These are phyloP conservation scores for Phytophthora palmivora DNA, from an alignment of 352 stramenopile genomes.

Conservation along the genomic window DNA sequence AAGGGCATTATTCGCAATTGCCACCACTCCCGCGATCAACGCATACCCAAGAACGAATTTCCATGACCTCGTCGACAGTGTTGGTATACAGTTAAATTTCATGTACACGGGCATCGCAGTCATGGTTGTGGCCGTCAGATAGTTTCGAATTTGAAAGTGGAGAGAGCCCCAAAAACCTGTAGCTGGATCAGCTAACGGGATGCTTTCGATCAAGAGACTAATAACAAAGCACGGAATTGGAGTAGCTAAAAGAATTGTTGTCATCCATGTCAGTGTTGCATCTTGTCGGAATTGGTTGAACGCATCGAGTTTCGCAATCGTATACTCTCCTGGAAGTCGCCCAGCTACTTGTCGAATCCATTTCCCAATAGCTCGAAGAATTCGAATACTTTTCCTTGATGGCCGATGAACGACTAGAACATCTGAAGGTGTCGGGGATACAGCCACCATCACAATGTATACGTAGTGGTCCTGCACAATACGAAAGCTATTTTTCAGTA, in stretches of 20 bases:
- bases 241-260: slow-evolving; percentile 11
- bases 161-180: slow-evolving; percentile 23
- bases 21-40: slow-evolving; percentile 11
- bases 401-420: neutral
- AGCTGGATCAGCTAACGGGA: slow-evolving; percentile 29
- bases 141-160: slow-evolving; percentile 35
- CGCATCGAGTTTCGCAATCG: slow-evolving; percentile 35
- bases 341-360: neutral
- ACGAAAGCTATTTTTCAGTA: too few relatives aligned
- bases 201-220: slow-evolving; percentile 32
- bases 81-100: slow-evolving; percentile 31
- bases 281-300: slow-evolving; percentile 22
- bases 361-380: neutral
- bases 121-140: slow-evolving; percentile 20
- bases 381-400: neutral
- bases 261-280: neutral
- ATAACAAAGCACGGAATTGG: slow-evolving; percentile 27
- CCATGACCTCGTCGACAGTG: slow-evolving; percentile 22
- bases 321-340: slow-evolving; percentile 32
- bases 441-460: slow-evolving; percentile 6
- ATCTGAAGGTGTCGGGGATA: slow-evolving; percentile 7
- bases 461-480: too few relatives aligned
- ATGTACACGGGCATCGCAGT: slow-evolving; percentile 14
- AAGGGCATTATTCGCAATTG: slow-evolving; percentile 18
- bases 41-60: slow-evolving; percentile 12